phyloP scores from a whole-genome alignment of 129 eudicot genomes.

The Artemisia argyi region DNA sequence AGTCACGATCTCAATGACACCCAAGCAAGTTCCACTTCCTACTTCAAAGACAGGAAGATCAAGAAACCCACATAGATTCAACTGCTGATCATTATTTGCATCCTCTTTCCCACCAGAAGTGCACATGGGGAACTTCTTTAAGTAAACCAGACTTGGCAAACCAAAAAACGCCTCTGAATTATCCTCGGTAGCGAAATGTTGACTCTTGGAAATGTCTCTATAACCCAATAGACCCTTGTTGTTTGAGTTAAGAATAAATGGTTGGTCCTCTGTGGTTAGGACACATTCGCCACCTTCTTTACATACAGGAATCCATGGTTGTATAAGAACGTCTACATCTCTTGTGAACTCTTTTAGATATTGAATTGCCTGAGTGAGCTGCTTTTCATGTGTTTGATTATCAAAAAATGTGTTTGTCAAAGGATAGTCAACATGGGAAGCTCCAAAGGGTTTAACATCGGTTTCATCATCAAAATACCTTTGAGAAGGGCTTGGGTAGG shows the following conservation, averaged over 20 bases:
- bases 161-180: background rate
- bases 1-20: conserved; percentile 1
- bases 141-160: background rate
- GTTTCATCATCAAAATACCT: conserved; percentile 27
- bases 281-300: background rate
- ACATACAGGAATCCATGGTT: background rate
- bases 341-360: background rate
- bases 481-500: conserved; percentile 30
- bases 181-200: background rate
- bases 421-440: conserved; percentile 21
- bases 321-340: background rate
- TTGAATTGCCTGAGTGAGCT: background rate
- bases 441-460: conserved; percentile 28
- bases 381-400: conserved; percentile 16
- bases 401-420: conserved; percentile 11
- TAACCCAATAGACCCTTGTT: background rate
- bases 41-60: background rate
- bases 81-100: background rate
- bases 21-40: background rate
- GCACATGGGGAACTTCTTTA: conserved; percentile 1
- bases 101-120: background rate
- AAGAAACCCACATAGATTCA: background rate
- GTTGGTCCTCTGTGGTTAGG: background rate
- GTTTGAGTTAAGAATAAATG: background rate
- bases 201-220: background rate